Evolutionary conservation across 768 basidiomycete species (phyloP).

Genomic region (Daedaleopsis sinensis): DNA sequence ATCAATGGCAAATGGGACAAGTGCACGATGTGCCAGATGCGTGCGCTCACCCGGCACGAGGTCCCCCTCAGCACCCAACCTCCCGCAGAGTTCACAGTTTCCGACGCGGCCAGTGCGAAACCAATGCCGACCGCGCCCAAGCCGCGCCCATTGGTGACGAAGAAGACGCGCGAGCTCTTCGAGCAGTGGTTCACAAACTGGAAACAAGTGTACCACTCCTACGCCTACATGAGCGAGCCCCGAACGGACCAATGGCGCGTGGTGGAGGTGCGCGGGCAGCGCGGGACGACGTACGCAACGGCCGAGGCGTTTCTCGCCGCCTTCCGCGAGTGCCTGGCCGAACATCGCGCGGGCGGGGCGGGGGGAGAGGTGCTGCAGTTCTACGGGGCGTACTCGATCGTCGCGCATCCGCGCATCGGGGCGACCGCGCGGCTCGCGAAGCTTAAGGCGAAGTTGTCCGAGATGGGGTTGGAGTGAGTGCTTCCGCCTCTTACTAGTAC

Average conservation of each 20-base stretch:
- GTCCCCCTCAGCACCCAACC: too few relatives aligned
- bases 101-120: neutral
- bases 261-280: neutral
- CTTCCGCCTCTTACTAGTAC: neutral
- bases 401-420: slow-evolving; percentile 11
- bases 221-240: neutral
- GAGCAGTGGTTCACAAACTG: neutral
- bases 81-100: too few relatives aligned
- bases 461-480: slow-evolving; percentile 6
- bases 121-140: too few relatives aligned
- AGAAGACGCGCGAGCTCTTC: neutral
- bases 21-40: too few relatives aligned
- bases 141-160: neutral
- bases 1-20: too few relatives aligned
- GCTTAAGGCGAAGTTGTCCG: slow-evolving; percentile 1
- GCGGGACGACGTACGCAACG: slow-evolving; percentile 10
- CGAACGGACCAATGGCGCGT: neutral
- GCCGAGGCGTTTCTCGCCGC: slow-evolving; percentile 5
- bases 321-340: neutral
- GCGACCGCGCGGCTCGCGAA: neutral
- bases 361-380: slow-evolving; percentile 4
- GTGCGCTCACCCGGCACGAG: too few relatives aligned
- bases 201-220: neutral
- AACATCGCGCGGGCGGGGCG: neutral
- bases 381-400: slow-evolving; percentile 11